Base-by-base conservation (phyloP, 2,329 filamentous ascomycete genomes). In the Penicillium sp. region DNA sequence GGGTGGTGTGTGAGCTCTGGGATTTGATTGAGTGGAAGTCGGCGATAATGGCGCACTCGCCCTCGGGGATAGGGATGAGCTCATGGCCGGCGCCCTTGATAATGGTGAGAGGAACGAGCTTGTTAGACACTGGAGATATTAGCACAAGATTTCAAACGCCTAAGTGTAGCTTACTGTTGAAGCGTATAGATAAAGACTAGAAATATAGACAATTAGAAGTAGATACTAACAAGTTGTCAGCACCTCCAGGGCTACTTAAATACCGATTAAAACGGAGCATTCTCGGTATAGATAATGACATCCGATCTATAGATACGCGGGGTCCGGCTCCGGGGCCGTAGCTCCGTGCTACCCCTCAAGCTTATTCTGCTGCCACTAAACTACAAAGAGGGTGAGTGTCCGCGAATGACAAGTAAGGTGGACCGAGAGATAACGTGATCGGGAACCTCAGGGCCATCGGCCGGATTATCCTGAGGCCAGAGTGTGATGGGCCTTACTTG, bases 81-180 rank as follows among this genome's bases (percentile, higher is more conserved):
- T 57, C 55, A 29, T 54, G 43, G 45, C 55, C 55, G 31, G 55
- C 55, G 40, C 55, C 55, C 49, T 57, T 57, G 34, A 57, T 55
- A 31, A 57, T 32, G 32, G 51, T 54, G 18, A 57, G 55, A 47
- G 55, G 55, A 24, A 57, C 55, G 29, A 52, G 43, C 7, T 54
- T 51, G 49, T 47, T 52, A 43, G 46, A 52, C 34, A 38, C 49
- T 52, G 42, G 36, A 47, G 43, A 47, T 52, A 36, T 36, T 36
- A 36, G 34, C 13, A 36, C 14, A n/a, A 36, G 13, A 36, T n/a
- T 36, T n/a, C 47, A 43, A 43, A 52, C 18, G 43, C 2, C 27
- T 36, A 4, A 36, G 11, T n/a, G 13, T 36, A 16, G 16, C 34
- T 36, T 36, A 36, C 34, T 36, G 11, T 36, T 36, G 34, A 14